Conservation (phyloP, 2,329 filamentous ascomycete genomes). For the Xylariaceae sp. region DNA sequence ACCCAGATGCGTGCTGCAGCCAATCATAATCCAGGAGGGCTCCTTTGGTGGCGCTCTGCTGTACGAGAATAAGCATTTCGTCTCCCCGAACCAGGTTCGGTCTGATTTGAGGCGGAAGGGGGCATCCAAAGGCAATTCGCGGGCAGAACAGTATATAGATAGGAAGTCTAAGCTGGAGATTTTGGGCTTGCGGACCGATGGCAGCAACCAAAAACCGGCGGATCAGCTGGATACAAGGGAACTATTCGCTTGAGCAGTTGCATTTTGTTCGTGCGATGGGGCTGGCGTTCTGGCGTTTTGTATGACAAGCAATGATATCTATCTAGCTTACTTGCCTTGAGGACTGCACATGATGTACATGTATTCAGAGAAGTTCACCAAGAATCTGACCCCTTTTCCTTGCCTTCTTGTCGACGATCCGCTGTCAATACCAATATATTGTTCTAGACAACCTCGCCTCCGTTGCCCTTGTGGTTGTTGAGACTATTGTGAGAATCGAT, state of each 20-base stretch:
- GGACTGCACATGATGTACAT: background rate
- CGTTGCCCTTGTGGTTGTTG: background rate
- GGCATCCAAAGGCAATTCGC: slow-evolving; percentile 77
- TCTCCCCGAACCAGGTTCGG: slow-evolving; percentile 93
- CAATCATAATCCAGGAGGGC: slow-evolving; percentile 89
- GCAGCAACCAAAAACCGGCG: slow-evolving; percentile 66
- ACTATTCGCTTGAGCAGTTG: slow-evolving; percentile 69
- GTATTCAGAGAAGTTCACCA: background rate
- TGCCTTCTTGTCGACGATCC: background rate
- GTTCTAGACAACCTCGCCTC: background rate
- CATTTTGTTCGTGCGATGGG: slow-evolving; percentile 16
- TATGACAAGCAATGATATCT: slow-evolving; percentile 10
- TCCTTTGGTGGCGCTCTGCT: slow-evolving; percentile 93
- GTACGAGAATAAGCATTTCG: slow-evolving; percentile 97
- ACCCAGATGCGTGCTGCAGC: slow-evolving; percentile 89
- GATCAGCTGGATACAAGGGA: slow-evolving; percentile 78
- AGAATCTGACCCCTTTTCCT: background rate
- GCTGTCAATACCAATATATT: background rate
- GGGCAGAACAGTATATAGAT: slow-evolving; percentile 77
- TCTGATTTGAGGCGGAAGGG: slow-evolving; percentile 79
- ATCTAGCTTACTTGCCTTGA: background rate
- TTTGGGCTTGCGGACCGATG: slow-evolving; percentile 74
- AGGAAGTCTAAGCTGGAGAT: slow-evolving; percentile 76
- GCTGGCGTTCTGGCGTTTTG: slow-evolving; percentile 38
- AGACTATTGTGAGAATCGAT: no score